These are phyloP conservation scores for Epichloe baconii DNA, from an alignment of 2,329 filamentous ascomycete species.

Conservation along the genomic window DNA sequence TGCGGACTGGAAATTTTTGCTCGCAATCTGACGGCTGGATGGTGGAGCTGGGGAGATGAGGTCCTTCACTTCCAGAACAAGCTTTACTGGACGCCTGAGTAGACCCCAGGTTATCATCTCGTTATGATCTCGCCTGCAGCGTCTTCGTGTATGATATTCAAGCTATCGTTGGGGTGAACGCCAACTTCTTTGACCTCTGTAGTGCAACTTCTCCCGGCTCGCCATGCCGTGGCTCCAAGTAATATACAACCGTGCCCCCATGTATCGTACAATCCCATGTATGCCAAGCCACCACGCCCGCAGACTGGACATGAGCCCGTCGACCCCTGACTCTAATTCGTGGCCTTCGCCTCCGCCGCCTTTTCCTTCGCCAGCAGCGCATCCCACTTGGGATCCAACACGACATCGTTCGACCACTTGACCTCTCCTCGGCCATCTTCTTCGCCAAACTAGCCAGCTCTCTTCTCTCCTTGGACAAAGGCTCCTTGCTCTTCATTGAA, in stretches of 20 bases:
- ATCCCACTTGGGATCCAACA: conserved; percentile 35
- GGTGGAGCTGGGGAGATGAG: conserved; percentile 71
- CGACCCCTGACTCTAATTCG: not conserved
- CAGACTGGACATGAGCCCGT: no score
- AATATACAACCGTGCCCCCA: conserved; percentile 18
- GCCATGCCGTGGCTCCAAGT: conserved; percentile 7
- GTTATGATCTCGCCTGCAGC: not conserved
- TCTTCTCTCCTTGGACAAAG: conserved; percentile 27
- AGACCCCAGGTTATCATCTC: not conserved
- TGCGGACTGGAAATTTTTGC: conserved; percentile 64
- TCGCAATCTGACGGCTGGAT: conserved; percentile 57
- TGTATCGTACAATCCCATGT: conserved; percentile 14
- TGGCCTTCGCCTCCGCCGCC: conserved; percentile 12
- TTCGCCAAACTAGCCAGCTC: conserved; percentile 50
- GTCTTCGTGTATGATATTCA: no score
- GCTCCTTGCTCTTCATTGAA: conserved; percentile 27
- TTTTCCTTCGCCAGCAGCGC: conserved; percentile 14
- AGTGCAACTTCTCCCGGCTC: not conserved
- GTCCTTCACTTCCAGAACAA: conserved; percentile 54
- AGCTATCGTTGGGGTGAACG: no score
- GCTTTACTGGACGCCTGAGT: conserved; percentile 30
- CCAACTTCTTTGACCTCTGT: not conserved
- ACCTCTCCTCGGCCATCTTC: conserved; percentile 44
- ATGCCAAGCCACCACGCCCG: no score
- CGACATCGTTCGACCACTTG: conserved; percentile 42